Base-by-base conservation (phyloP, 2,329 filamentous ascomycete genomes). In the Calonectria pseudoreteaudii region DNA sequence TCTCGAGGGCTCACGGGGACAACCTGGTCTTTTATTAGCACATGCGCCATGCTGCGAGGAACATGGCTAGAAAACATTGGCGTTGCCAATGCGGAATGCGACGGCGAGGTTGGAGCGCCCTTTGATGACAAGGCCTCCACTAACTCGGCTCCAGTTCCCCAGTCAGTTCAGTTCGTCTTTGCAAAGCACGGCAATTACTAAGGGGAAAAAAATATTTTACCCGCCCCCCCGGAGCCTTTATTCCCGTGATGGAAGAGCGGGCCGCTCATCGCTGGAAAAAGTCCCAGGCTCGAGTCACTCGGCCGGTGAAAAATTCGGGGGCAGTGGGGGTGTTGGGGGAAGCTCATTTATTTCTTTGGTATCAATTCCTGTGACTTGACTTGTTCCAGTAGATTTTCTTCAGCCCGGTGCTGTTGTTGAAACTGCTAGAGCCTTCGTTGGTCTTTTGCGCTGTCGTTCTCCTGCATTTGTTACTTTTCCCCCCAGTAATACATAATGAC, bases 221-320 rank as follows among this genome's bases (percentile, higher is more conserved):
- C 56, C 56, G 56, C 38, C 34, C 34, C 53, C 16, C 56, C 56
- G 7, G n/a, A 26, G 16, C 26, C 56, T 41, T 41, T 62, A 62
- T 62, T 62, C 34, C 56, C 56, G 56, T 26, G 14, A 62, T 38
- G 56, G 56, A 62, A 62, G 23, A 38, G 56, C 56, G 56, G 56
- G 60, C 60, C 60, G 41, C 60, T 34, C 49, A 16, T 34, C 47
- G 26, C 26, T 65, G 28, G 38, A 26, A 47, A 28, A 65, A 65
- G 23, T 20, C 38, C 41, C 38, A 49, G 38, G 28, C 60, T 31
- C 31, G 38, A 65, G 56, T 60, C 56, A 65, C 47, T 60, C 47
- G 47, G 58, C 49, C 26, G 47, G 47, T 47, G 36, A 70, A 70
- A 66, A 70, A 31, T 56, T 70, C 68, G 68, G 49, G 68, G 68